These are phyloP conservation scores for Veloporphyrellus conicus DNA, from an alignment of 1,284 basidiomycete species.

Conservation along the genomic window DNA sequence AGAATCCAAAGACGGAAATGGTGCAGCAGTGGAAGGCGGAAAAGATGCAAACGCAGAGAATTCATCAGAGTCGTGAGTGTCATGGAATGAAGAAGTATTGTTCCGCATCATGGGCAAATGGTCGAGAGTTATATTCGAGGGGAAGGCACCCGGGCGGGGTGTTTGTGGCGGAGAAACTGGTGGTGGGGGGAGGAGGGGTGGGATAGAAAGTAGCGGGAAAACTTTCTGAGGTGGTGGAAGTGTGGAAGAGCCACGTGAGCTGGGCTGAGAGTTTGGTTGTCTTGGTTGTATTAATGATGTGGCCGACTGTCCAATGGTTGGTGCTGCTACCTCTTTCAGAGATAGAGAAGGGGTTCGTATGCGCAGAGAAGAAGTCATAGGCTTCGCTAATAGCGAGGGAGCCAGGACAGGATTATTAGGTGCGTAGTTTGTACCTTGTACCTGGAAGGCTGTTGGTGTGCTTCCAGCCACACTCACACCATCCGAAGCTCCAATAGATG, in stretches of 20 bases:
- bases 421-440: background rate
- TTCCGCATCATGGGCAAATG: slow-evolving; percentile 3
- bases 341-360: slow-evolving; percentile 5
- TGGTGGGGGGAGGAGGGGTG: slow-evolving; percentile 32
- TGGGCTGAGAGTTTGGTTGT: slow-evolving; percentile 5
- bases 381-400: slow-evolving; percentile 17
- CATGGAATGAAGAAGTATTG: slow-evolving; percentile 2
- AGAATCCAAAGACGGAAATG: slow-evolving; percentile 3
- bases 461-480: background rate
- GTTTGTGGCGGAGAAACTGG: slow-evolving; percentile 30
- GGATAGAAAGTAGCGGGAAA: slow-evolving; percentile 17
- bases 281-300: slow-evolving; percentile 4
- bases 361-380: slow-evolving; percentile 4
- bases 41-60: slow-evolving; percentile 30
- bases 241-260: slow-evolving; percentile 8
- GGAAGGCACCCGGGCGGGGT: slow-evolving; percentile 19
- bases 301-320: slow-evolving; percentile 1
- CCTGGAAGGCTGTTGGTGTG: background rate
- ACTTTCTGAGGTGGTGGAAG: slow-evolving; percentile 14
- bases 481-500: slow-evolving; percentile 8
- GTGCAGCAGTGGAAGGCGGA: slow-evolving; percentile 10
- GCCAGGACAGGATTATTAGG: slow-evolving; percentile 13
- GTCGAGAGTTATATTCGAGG: background rate
- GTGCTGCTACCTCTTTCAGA: background rate
- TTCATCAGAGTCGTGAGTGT: slow-evolving; percentile 24